Base-by-base conservation (phyloP, 441 rosid species). In the Adansonia gregorii region DNA sequence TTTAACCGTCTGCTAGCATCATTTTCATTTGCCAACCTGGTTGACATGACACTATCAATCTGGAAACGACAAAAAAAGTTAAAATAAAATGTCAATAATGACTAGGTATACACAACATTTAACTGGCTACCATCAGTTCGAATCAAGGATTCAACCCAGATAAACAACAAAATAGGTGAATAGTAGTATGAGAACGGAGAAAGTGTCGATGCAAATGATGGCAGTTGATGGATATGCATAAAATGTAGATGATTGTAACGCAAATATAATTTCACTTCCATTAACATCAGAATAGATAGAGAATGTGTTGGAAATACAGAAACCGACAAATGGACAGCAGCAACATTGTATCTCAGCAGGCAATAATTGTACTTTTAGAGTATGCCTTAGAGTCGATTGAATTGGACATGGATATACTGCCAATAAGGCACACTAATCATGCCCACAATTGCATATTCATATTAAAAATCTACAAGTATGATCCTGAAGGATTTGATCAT, bases 11-110 rank as follows among this genome's bases (percentile, higher is more conserved):
- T 90, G 84, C 99, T 95, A 67, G 98, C 88, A 83, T 95, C 99
- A 86, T 92, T 89, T 86, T 95, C 99, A 82, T 84, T 91, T 24
- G 86, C 91, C 79, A 88, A 73, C 86, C 98, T 91, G 52, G 93
- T 90, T 48, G 99, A 95, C 98, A 95, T 90, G 76, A 92, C 87
- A 79, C 98, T 93, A 85, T 95, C 98, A 75, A 95, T 95, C 98
- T 95, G 87, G 82, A 56, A 81, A 58, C 51, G 79, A 54, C 48
- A 72, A 31, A 76, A 78, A 75, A 63, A 0, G 70, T 15, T 19
- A 9, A 41, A 73, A 56, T 20, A 63, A 74, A 61, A 48, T 22
- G 10, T 60, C 9, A 63, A 48, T 51, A 49, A 46, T n/a, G 59
- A 39, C 2, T 31, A 63, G 27, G 51, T 4, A 51, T 7, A 49